Percentiles rank a stretch among this genome's conserved stretches.
phyloP scores from a whole-genome alignment of 805 yeast species.

The Kluyveromyces siamensis region DNA sequence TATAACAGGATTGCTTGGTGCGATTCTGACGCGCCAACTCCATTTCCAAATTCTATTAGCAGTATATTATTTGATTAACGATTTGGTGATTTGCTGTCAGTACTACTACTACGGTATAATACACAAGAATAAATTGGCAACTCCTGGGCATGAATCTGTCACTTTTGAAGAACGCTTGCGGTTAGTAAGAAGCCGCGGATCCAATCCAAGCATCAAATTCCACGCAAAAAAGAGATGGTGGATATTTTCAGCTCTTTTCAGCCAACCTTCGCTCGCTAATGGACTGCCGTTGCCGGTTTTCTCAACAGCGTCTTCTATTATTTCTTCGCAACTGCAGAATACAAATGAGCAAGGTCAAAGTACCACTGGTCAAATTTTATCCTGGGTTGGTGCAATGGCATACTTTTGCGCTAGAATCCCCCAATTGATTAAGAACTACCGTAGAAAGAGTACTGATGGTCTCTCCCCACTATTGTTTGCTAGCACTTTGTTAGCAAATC shows the following conservation, averaged over 20 bases:
- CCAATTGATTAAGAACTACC: constrained; percentile 67
- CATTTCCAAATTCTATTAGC: constrained; percentile 75
- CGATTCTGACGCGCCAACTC: constrained; percentile 65
- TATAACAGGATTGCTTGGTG: constrained; percentile 52
- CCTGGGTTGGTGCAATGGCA: constrained; percentile 73
- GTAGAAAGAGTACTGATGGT: constrained; percentile 78
- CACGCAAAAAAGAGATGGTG: constrained; percentile 4
- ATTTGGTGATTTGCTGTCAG: constrained; percentile 57
- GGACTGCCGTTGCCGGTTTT: neutral
- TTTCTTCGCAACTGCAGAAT: constrained; percentile 5
- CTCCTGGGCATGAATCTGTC: constrained; percentile 28
- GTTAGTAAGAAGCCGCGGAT: constrained; percentile 6
- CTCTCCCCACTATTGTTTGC: constrained; percentile 71
- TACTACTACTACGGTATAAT: constrained; percentile 53
- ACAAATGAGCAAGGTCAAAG: neutral
- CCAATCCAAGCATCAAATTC: neutral
- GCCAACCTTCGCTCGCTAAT: neutral
- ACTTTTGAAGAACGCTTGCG: constrained; percentile 9
- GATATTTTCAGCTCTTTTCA: constrained; percentile 3
- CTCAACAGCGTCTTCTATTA: constrained; percentile 13
- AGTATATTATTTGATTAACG: constrained; percentile 64
- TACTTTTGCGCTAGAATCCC: constrained; percentile 79
- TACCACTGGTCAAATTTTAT: constrained; percentile 39
- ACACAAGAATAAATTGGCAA: constrained; percentile 23
- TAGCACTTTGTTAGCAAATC: constrained; percentile 71